A percentile compares a stretch with the other conserved stretches of the same genome.
Conservation (phyloP, 202 grass and related monocot genomes). For the Digitaria exilis region DNA sequence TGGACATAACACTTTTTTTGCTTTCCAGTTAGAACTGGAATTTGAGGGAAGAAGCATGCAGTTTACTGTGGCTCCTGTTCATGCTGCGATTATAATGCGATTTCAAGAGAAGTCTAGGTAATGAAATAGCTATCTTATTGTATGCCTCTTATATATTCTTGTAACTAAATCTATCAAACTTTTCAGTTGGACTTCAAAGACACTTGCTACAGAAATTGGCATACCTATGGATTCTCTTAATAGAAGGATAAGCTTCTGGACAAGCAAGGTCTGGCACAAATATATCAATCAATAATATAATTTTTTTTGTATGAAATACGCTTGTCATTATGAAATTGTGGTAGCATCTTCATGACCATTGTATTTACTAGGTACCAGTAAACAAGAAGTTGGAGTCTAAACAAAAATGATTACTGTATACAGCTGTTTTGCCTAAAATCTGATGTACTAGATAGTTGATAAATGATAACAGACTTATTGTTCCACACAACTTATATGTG, state of each 20-base stretch:
- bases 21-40: slow-evolving; percentile 83
- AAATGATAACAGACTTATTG: not conserved
- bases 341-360: not conserved
- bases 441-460: not conserved
- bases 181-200: slow-evolving; percentile 92
- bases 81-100: slow-evolving; percentile 94
- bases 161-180: slow-evolving; percentile 29
- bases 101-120: slow-evolving; percentile 94
- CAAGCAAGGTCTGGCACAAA: slow-evolving; percentile 75
- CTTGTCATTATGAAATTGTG: not conserved
- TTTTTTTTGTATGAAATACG: slow-evolving; percentile 2
- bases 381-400: not conserved
- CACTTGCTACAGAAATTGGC: slow-evolving; percentile 74
- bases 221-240: slow-evolving; percentile 88
- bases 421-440: not conserved
- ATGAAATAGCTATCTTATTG: slow-evolving; percentile 32
- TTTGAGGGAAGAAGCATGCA: slow-evolving; percentile 90
- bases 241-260: slow-evolving; percentile 96
- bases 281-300: slow-evolving; percentile 11
- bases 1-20: slow-evolving; percentile 27
- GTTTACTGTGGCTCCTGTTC: slow-evolving; percentile 91
- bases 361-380: not conserved
- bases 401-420: not conserved
- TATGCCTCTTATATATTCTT: slow-evolving; percentile 24
- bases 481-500: not conserved